Percentiles rank a stretch among this genome's conserved stretches.
Conservation (phyloP, 2,329 filamentous ascomycete genomes). For the Berkeleyomyces basicola region DNA sequence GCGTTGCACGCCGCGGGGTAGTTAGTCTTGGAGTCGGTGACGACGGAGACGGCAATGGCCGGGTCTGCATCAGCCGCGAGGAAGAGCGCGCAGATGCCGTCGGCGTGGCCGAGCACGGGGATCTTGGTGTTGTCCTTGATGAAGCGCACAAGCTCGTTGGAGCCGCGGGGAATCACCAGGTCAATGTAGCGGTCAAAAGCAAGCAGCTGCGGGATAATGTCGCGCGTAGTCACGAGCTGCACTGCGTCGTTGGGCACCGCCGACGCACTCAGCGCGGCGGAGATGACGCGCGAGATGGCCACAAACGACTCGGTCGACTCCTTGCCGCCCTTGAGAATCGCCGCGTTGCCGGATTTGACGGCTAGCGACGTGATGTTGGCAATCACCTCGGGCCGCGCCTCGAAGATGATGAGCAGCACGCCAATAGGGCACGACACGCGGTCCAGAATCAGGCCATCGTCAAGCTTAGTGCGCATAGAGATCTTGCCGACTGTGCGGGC, state of each 20-base stretch:
- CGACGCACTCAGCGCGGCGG: slow-evolving; percentile 53
- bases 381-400: slow-evolving; percentile 93
- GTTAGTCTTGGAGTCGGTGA: slow-evolving; percentile 83
- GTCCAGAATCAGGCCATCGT: slow-evolving; percentile 72
- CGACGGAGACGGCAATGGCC: slow-evolving; percentile 53
- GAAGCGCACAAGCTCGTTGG: slow-evolving; percentile 76
- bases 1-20: slow-evolving; percentile 95
- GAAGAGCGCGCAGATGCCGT: slow-evolving; percentile 80
- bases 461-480: slow-evolving; percentile 67
- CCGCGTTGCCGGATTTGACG: slow-evolving; percentile 93
- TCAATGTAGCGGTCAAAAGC: slow-evolving; percentile 77
- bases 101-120: slow-evolving; percentile 88
- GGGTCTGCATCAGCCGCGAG: slow-evolving; percentile 63
- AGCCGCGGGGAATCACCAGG: slow-evolving; percentile 82
- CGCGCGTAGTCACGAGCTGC: slow-evolving; percentile 84
- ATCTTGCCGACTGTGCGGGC: slow-evolving; percentile 54
- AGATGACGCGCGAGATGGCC: slow-evolving; percentile 75
- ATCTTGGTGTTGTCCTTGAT: slow-evolving; percentile 87
- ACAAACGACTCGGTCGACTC: slow-evolving; percentile 93
- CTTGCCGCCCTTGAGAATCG: slow-evolving; percentile 92
- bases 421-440: slow-evolving; percentile 89
- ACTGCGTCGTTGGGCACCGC: slow-evolving; percentile 72
- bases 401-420: slow-evolving; percentile 95
- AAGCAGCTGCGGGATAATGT: slow-evolving; percentile 78
- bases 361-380: slow-evolving; percentile 93